Conservation (phyloP, 306 rosid species). For the Alnus glutinosa region DNA sequence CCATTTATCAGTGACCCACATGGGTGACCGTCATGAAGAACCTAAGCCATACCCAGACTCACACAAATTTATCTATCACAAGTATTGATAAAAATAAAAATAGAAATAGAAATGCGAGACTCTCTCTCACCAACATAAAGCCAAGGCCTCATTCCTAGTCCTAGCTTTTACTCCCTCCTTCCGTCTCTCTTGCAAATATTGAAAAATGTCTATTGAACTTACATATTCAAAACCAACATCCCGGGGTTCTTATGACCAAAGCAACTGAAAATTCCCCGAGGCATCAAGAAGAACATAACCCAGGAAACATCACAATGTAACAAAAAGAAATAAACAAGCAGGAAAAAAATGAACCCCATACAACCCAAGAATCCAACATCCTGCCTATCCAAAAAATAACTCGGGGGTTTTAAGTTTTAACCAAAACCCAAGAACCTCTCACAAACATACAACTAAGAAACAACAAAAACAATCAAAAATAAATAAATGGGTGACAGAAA, state of each 20-base stretch:
- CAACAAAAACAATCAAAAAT: neutral
- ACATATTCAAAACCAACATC: too few species aligned
- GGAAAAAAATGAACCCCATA: neutral
- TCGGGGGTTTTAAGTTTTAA: neutral
- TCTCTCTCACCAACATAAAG: too few species aligned
- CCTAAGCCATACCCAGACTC: neutral
- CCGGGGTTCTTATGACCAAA: neutral
- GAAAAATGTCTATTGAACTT: neutral
- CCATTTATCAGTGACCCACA: neutral
- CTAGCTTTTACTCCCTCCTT: too few species aligned
- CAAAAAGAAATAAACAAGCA: neutral
- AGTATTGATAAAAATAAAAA: too few species aligned
- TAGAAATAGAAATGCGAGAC: too few species aligned
- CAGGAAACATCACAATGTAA: neutral
- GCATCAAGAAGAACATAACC: neutral
- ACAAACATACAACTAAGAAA: neutral
- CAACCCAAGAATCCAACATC: neutral
- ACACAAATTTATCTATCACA: neutral
- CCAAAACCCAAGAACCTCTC: conserved; percentile 1
- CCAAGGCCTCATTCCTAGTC: too few species aligned
- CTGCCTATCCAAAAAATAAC: neutral
- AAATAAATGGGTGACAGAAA: conserved; percentile 18
- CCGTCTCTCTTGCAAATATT: too few species aligned
- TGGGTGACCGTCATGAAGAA: neutral
- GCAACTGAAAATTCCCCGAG: neutral